These are phyloP conservation scores for Clohesyomyces aquaticus DNA, from an alignment of 495 filamentous ascomycete genomes.

Conservation along the genomic window DNA sequence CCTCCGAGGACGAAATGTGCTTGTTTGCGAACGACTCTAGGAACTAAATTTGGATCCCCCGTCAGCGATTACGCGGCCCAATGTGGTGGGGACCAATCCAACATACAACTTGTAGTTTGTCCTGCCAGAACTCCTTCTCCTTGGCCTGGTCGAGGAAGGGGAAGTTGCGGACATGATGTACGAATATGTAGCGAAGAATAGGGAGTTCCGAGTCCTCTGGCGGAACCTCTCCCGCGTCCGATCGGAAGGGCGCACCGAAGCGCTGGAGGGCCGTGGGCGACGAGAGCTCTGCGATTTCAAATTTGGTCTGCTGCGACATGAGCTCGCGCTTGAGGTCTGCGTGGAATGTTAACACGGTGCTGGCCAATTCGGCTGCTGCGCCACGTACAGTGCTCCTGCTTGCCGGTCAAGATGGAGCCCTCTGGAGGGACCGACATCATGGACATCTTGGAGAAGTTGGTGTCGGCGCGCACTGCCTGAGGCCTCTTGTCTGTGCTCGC, in stretches of 20 bases:
- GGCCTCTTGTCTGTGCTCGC: slow-evolving; percentile 14
- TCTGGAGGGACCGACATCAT: slow-evolving; percentile 48
- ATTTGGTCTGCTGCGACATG: slow-evolving; percentile 82
- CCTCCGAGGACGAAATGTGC: slow-evolving; percentile 94
- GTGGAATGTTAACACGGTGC: slow-evolving; percentile 41
- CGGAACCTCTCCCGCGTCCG: slow-evolving; percentile 86
- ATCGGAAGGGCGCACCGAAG: slow-evolving; percentile 94
- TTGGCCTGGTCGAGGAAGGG: slow-evolving; percentile 93
- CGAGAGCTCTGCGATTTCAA: slow-evolving; percentile 87
- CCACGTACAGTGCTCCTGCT: slow-evolving; percentile 92
- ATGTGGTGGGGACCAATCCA: slow-evolving; percentile 1
- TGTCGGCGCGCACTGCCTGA: slow-evolving; percentile 25
- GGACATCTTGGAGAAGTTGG: slow-evolving; percentile 41
- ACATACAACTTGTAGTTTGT: slow-evolving; percentile 91
- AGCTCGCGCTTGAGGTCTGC: slow-evolving; percentile 97
- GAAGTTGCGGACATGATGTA: slow-evolving; percentile 96
- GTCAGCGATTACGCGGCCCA: neutral
- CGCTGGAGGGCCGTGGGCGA: slow-evolving; percentile 91
- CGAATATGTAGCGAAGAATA: slow-evolving; percentile 94
- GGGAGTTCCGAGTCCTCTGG: slow-evolving; percentile 94
- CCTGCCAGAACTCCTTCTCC: slow-evolving; percentile 99
- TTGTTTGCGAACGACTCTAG: slow-evolving; percentile 98
- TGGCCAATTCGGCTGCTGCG: slow-evolving; percentile 1
- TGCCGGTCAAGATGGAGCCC: slow-evolving; percentile 76
- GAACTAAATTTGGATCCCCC: slow-evolving; percentile 61